Evolutionary conservation across 2,329 filamentous ascomycete genomes (phyloP), one percentile per base, ranked within the genome.

Genomic region (Microsporum canis): DNA sequence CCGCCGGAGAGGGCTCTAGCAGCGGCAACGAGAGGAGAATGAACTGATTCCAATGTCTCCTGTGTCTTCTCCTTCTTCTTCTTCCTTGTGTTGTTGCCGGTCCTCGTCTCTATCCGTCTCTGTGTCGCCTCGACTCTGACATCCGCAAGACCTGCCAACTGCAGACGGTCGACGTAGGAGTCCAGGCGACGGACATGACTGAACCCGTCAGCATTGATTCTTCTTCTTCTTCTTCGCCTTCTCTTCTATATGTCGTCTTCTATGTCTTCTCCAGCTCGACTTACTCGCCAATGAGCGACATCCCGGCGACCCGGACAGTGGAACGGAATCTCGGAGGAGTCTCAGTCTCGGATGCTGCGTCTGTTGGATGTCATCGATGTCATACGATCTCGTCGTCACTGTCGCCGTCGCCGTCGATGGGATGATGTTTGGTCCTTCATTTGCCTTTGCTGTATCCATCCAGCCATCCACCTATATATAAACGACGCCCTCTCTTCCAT

Each of bases 1-100:
- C 31, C 49, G 8, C 49, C 84, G 23, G 88, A 91, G 12, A 95
- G 75, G 2, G 84, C 78, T 72, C 87, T 86, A 68, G 89, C 83
- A 60, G 91, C 82, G 61, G 76, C 77, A 65, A 91, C 81, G 43
- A 95, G 76, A 59, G 85, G 45, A 38, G 51, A 43, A 61, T 45
- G 7, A 58, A 41, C 33, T 14, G 55, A 41, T 39, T 38, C 55
- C 23, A 38, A 7, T 0, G 71, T 83, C 36, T 64, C 65, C 39
- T 38, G 56, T 27, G 38, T 23, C 65, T 38, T 75, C 6, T 23
- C 45, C 6, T 14, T 7, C 45, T 27, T 31, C 23, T 12, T 31
- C 23, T 27, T 34, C 14, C 12, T 33, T 5, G 29, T 31, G 29
- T 12, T 31, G 2, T 10, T 31, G 29, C 8, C 29, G 29, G 14